A percentile compares a stretch with the other conserved stretches of the same genome.
Conservation (phyloP, 2,329 filamentous ascomycete species). For the Colletotrichum sp. region DNA sequence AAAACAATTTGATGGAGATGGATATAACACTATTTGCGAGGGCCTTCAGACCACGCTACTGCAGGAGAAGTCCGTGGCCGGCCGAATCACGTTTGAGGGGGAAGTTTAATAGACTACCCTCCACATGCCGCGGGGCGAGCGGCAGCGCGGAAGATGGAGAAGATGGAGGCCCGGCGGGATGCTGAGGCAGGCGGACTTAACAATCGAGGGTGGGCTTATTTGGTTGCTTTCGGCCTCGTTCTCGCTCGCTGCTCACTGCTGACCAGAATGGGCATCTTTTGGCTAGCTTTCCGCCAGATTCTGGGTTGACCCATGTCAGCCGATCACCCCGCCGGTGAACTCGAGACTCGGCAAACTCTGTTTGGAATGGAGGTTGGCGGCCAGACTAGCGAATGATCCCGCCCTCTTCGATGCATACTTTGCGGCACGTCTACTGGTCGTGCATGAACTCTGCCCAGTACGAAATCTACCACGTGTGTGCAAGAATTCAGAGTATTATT, state of each 20-base stretch:
- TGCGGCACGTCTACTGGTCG: neutral
- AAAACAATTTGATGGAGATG: neutral
- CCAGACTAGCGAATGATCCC: neutral
- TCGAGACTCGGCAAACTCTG: neutral
- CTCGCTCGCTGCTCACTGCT: neutral
- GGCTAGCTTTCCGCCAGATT: neutral
- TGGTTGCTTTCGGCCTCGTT: neutral
- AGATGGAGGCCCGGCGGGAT: neutral
- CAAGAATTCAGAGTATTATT: neutral
- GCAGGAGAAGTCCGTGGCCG: neutral
- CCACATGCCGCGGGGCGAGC: neutral
- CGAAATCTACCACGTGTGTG: neutral
- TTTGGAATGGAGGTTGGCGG: neutral
- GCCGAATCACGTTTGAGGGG: neutral
- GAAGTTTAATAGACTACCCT: neutral
- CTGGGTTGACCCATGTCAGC: neutral
- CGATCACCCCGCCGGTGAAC: neutral
- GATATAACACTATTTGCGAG: neutral
- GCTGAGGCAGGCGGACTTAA: neutral
- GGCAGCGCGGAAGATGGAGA: neutral
- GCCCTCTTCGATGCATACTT: neutral
- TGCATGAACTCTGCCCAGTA: neutral
- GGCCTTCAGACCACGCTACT: neutral
- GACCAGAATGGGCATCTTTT: neutral
- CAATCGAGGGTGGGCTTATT: neutral